phyloP scores from a whole-genome alignment of 306 rosid species.

The Sicyos edulis region DNA sequence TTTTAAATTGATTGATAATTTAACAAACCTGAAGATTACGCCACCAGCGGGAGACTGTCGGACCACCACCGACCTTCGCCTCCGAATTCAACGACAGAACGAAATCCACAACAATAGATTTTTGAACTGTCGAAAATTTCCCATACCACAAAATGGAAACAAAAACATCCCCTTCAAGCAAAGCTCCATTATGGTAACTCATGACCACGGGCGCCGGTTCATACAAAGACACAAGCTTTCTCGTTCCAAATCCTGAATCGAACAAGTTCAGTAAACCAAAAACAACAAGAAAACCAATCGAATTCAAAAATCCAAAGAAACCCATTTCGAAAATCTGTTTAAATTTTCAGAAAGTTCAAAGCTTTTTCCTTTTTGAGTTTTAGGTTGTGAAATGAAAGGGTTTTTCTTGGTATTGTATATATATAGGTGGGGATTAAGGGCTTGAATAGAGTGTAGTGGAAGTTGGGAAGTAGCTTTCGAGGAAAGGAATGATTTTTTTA shows the following conservation, averaged over 20 bases:
- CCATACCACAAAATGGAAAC: constrained; percentile 36
- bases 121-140: constrained; percentile 22
- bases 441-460: too few species aligned
- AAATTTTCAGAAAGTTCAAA: background rate
- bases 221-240: constrained; percentile 29
- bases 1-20: background rate
- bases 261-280: constrained; percentile 6
- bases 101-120: constrained; percentile 27
- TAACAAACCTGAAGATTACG: constrained; percentile 16
- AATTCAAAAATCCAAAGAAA: constrained; percentile 7
- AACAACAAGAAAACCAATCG: background rate
- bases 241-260: constrained; percentile 19
- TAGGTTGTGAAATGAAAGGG: too few species aligned
- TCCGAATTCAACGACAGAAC: constrained; percentile 23
- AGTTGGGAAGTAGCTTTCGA: too few species aligned
- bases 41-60: constrained; percentile 30
- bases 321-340: constrained; percentile 16
- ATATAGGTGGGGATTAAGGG: too few species aligned
- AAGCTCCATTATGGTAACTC: constrained; percentile 26
- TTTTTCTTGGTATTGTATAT: background rate
- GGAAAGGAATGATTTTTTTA: too few species aligned
- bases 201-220: constrained; percentile 24
- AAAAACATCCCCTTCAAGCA: constrained; percentile 16
- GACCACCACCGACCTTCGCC: background rate
- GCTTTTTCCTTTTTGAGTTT: background rate